Evolutionary conservation across 805 yeast species (phyloP).

Genomic region (Grigorovia transvaalensis): DNA sequence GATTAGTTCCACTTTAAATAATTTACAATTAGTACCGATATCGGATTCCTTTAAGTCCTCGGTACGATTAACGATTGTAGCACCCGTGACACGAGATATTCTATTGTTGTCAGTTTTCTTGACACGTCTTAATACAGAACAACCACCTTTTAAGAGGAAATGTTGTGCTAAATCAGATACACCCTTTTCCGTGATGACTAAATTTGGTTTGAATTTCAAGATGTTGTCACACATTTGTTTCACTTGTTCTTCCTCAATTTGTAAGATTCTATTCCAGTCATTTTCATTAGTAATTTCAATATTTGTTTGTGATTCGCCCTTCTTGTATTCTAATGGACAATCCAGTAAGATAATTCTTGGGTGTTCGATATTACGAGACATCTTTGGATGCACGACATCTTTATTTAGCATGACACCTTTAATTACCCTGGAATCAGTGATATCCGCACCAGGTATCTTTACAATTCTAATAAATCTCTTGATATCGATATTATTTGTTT

Average conservation of each 20-base stretch:
- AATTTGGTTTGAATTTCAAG: slow-evolving; percentile 77
- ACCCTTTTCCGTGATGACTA: slow-evolving; percentile 96
- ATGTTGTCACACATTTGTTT: slow-evolving; percentile 76
- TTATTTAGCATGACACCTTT: slow-evolving; percentile 90
- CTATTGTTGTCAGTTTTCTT: slow-evolving; percentile 93
- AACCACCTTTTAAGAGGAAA: slow-evolving; percentile 85
- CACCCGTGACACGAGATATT: slow-evolving; percentile 95
- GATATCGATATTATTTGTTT: slow-evolving; percentile 74
- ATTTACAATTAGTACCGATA: slow-evolving; percentile 80
- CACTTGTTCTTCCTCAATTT: slow-evolving; percentile 97
- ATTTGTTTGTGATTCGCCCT: slow-evolving; percentile 98
- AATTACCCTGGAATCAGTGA: slow-evolving; percentile 76
- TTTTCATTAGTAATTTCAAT: slow-evolving; percentile 92
- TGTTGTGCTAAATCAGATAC: slow-evolving; percentile 97
- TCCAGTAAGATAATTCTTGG: slow-evolving; percentile 86
- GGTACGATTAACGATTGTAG: slow-evolving; percentile 89
- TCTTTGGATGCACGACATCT: slow-evolving; percentile 97
- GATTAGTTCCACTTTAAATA: slow-evolving; percentile 85
- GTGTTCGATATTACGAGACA: slow-evolving; percentile 80
- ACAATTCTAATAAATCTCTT: slow-evolving; percentile 90
- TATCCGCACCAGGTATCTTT: slow-evolving; percentile 97
- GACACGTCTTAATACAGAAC: slow-evolving; percentile 86
- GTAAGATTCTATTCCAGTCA: slow-evolving; percentile 90
- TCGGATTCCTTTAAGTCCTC: slow-evolving; percentile 90
- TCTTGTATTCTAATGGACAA: slow-evolving; percentile 95